These are phyloP conservation scores for Peronospora belbahrii DNA, from an alignment of 352 stramenopile species.

Conservation along the genomic window DNA sequence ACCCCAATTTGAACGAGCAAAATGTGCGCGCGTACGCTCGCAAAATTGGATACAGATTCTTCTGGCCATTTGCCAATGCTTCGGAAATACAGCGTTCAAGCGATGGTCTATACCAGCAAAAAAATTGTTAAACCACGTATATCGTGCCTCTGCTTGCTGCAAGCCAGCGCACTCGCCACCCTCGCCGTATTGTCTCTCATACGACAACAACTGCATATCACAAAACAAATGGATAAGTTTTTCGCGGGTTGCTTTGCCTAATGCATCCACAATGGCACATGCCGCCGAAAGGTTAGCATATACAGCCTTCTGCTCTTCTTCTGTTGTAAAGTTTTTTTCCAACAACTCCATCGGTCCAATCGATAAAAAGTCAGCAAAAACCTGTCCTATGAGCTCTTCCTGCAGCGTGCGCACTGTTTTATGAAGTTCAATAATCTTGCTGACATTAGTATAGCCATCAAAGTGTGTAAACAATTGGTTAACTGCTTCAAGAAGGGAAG, in stretches of 20 bases:
- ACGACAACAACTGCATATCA: slow-evolving; percentile 50
- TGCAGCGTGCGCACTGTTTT: slow-evolving; percentile 88
- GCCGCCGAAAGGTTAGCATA: slow-evolving; percentile 62
- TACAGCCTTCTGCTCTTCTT: slow-evolving; percentile 56
- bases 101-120: slow-evolving; percentile 59
- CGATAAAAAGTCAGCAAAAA: slow-evolving; percentile 88
- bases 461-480: slow-evolving; percentile 95
- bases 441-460: slow-evolving; percentile 89
- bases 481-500: slow-evolving; percentile 94
- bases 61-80: slow-evolving; percentile 93
- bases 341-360: slow-evolving; percentile 65
- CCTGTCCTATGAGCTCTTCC: slow-evolving; percentile 77
- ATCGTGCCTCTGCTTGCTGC: slow-evolving; percentile 59
- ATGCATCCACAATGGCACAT: slow-evolving; percentile 57
- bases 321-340: slow-evolving; percentile 63
- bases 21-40: slow-evolving; percentile 67
- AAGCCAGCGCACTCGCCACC: slow-evolving; percentile 46
- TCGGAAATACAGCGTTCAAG: slow-evolving; percentile 92
- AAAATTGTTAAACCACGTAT: slow-evolving; percentile 78
- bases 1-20: slow-evolving; percentile 58
- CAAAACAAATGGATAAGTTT: slow-evolving; percentile 72
- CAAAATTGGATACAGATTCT: slow-evolving; percentile 91
- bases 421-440: slow-evolving; percentile 90
- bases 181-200: slow-evolving; percentile 58
- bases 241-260: slow-evolving; percentile 56